Evolutionary conservation across 2,329 filamentous ascomycete species (phyloP).

Genomic region (Penicillium sp.): DNA sequence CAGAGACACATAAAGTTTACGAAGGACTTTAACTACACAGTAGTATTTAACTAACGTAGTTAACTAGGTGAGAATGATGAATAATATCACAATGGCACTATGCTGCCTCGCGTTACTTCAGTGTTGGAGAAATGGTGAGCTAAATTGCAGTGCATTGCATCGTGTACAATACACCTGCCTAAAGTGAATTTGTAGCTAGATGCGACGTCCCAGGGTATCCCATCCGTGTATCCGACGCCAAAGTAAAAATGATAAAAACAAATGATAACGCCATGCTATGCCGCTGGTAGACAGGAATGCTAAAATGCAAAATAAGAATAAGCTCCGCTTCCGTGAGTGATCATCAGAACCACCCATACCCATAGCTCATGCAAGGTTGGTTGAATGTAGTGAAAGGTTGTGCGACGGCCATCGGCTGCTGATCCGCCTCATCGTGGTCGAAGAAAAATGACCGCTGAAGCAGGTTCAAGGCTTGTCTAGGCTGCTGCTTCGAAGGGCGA

Average conservation of each 20-base stretch:
- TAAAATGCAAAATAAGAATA: slow-evolving; percentile 8
- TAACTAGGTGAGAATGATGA: no score
- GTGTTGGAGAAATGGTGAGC: background rate
- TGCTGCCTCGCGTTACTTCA: no score
- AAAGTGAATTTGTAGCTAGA: slow-evolving; percentile 1
- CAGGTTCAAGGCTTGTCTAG: slow-evolving; percentile 27
- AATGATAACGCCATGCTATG: slow-evolving; percentile 36
- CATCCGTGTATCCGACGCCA: slow-evolving; percentile 21
- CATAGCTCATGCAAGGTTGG: slow-evolving; percentile 34
- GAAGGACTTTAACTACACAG: no score
- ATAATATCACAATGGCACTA: no score
- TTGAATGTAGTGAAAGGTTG: slow-evolving; percentile 30
- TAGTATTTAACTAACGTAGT: no score
- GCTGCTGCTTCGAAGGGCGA: slow-evolving; percentile 20
- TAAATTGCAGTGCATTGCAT: background rate
- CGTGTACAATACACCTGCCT: slow-evolving; percentile 4
- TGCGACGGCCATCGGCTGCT: slow-evolving; percentile 20
- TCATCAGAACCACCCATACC: slow-evolving; percentile 35
- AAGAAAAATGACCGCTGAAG: slow-evolving; percentile 36
- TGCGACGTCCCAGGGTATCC: slow-evolving; percentile 28
- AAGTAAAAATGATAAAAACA: slow-evolving; percentile 3
- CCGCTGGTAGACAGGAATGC: slow-evolving; percentile 16
- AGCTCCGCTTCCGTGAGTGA: slow-evolving; percentile 1
- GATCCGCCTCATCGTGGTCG: slow-evolving; percentile 30
- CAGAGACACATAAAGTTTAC: no score